Evolutionary conservation across 2,329 filamentous ascomycete species (phyloP), one percentile per base, ranked within the genome.

Genomic region (Pseudogymnoascus sp.): DNA sequence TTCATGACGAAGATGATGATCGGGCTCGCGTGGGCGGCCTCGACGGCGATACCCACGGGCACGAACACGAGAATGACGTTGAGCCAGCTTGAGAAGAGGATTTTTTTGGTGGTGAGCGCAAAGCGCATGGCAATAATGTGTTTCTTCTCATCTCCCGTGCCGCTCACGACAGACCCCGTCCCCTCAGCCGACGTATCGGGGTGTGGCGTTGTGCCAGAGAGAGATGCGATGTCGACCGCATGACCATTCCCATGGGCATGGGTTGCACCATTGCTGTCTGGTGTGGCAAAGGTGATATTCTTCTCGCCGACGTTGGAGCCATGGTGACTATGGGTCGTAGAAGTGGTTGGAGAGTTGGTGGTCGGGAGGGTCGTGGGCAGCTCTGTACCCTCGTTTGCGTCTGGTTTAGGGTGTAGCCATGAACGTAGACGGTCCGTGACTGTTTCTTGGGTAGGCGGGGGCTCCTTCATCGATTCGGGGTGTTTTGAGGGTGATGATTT

Each of bases 31-130:
- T 76, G 71, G 28, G 85, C 74, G 63, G 82, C 78, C 63, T 88
- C 80, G 64, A 86, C 80, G 65, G 81, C 81, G 70, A 95, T 93
- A 69, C 90, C 90, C 62, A 90, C 80, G 7, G 90, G 90, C 31
- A 93, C 90, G 71, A 92, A 92, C 63, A 93, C 76, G 67, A 93
- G 79, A 68, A 93, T 78, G 63, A 91, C 70, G 73, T 95, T 93
- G 78, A 93, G 79, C 83, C 87, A 91, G 78, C 87, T 91, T 73
- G 90, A 85, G 47, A 86, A 82, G 66, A 93, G 70, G 71, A 86
- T 85, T 73, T 78, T 81, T 80, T 79, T 81, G 68, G 80, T 76
- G 21, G 77, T 73, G 13, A 67, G 63, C 67, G 67, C 72, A 66
- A 74, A 74, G 62, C 72, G 68, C 64, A 63, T 33, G 19, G 66